Percentiles rank a stretch among this genome's conserved stretches.
Conservation (phyloP, 1,284 basidiomycete genomes). For the Exobasidium rhododendri region DNA sequence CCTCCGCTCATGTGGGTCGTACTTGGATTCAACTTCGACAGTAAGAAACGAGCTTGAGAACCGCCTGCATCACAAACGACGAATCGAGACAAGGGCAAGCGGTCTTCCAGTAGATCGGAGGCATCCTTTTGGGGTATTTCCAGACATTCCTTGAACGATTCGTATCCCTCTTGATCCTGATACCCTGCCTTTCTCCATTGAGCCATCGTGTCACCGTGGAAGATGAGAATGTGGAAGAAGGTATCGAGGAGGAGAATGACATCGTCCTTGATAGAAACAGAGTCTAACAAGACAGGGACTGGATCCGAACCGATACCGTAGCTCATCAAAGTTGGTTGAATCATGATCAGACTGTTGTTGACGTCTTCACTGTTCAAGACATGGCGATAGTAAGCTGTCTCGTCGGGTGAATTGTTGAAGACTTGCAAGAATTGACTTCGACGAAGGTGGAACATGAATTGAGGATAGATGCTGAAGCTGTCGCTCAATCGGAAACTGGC, state of each 20-base stretch:
- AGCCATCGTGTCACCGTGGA: slow-evolving; percentile 95
- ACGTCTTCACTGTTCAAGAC: slow-evolving; percentile 96
- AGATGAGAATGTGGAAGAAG: slow-evolving; percentile 99
- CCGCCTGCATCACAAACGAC: slow-evolving; percentile 98
- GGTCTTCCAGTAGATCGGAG: slow-evolving; percentile 81
- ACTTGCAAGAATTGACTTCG: slow-evolving; percentile 98
- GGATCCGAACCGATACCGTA: slow-evolving; percentile 88
- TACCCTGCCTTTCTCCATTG: slow-evolving; percentile 99
- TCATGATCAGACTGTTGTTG: slow-evolving; percentile 99
- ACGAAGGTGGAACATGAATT: slow-evolving; percentile 99
- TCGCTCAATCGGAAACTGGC: slow-evolving; percentile 87
- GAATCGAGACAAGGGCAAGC: slow-evolving; percentile 95
- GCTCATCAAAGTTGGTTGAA: slow-evolving; percentile 98
- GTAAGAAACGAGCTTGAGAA: slow-evolving; percentile 91
- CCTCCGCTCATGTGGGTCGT: slow-evolving; percentile 89
- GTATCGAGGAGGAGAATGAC: slow-evolving; percentile 97
- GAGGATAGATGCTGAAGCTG: slow-evolving; percentile 98
- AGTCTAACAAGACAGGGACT: slow-evolving; percentile 92
- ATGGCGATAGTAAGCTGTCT: slow-evolving; percentile 97
- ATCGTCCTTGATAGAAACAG: slow-evolving; percentile 94
- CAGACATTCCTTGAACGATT: slow-evolving; percentile 94
- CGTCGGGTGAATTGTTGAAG: slow-evolving; percentile 99
- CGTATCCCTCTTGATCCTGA: slow-evolving; percentile 97
- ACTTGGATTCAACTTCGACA: slow-evolving; percentile 94
- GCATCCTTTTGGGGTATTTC: slow-evolving; percentile 72